Evolutionary conservation across 768 basidiomycete species (phyloP).

Genomic region (Russula olivacea): DNA sequence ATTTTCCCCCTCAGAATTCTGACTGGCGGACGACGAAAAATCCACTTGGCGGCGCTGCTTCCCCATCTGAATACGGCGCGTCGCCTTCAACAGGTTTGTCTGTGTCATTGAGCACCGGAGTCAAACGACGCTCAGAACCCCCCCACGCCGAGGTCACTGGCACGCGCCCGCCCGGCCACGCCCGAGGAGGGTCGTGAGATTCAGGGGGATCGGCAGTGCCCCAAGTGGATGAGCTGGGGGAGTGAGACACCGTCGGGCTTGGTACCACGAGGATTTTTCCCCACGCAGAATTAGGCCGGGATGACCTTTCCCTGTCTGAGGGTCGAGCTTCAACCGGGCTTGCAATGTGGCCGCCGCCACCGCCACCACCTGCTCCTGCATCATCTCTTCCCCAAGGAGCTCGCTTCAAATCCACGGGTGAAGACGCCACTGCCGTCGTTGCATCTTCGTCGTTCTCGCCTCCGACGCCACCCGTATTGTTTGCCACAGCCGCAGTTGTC

Average conservation of each 20-base stretch:
- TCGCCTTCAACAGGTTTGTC: neutral
- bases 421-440: neutral
- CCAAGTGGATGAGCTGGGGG: neutral
- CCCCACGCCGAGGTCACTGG: no score
- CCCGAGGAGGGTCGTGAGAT: neutral
- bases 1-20: neutral
- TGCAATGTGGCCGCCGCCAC: no score
- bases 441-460: neutral
- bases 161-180: neutral
- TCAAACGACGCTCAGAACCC: neutral
- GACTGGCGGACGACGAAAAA: neutral
- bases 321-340: neutral
- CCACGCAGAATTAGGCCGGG: neutral
- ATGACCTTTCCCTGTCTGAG: neutral
- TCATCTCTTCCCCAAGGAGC: neutral
- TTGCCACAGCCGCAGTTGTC: neutral
- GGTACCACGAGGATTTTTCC: conserved; percentile 17
- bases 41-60: neutral
- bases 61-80: neutral
- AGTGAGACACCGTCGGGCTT: neutral
- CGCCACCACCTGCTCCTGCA: no score
- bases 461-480: neutral
- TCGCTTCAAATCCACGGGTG: conserved; percentile 9
- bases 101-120: no score
- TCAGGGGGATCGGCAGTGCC: neutral